Conservation (phyloP, 768 basidiomycete genomes). For the Kwoniella pini region DNA sequence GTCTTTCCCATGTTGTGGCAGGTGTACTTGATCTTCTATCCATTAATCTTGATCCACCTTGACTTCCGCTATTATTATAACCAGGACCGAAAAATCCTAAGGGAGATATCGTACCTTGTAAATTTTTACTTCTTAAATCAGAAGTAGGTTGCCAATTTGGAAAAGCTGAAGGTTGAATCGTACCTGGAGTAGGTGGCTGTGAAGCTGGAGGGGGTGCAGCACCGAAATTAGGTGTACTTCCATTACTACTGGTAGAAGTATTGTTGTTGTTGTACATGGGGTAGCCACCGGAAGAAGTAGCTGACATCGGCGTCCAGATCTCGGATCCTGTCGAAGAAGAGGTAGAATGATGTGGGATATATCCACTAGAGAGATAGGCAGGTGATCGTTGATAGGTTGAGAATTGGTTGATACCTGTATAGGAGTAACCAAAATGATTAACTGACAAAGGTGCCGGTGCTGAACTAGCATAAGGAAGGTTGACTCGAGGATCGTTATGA, state of each 20-base stretch:
- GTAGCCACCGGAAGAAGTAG: slow-evolving; percentile 2
- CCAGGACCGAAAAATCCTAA: slow-evolving; percentile 1
- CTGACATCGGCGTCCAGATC: slow-evolving; percentile 17
- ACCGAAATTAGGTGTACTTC: slow-evolving; percentile 1
- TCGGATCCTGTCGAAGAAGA: slow-evolving; percentile 17
- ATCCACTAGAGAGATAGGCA: neutral
- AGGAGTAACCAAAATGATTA: slow-evolving; percentile 12
- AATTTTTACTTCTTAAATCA: neutral
- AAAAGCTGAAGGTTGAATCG: slow-evolving; percentile 20
- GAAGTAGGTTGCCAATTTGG: slow-evolving; percentile 14
- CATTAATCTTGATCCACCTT: neutral
- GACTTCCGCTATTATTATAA: neutral
- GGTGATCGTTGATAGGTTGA: neutral
- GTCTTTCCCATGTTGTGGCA: slow-evolving; percentile 12
- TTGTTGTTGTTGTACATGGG: neutral
- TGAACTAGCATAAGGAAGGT: slow-evolving; percentile 5
- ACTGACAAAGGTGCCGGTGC: neutral
- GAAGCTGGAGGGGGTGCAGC: neutral
- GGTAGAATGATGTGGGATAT: slow-evolving; percentile 6
- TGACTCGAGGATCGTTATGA: slow-evolving; percentile 2
- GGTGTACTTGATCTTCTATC: slow-evolving; percentile 18
- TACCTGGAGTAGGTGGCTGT: slow-evolving; percentile 10
- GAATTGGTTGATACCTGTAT: neutral
- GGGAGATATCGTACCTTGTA: slow-evolving; percentile 19
- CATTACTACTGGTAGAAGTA: neutral